Conservation (phyloP, 805 yeast species). For the Metschnikowia chrysomelidarum region DNA sequence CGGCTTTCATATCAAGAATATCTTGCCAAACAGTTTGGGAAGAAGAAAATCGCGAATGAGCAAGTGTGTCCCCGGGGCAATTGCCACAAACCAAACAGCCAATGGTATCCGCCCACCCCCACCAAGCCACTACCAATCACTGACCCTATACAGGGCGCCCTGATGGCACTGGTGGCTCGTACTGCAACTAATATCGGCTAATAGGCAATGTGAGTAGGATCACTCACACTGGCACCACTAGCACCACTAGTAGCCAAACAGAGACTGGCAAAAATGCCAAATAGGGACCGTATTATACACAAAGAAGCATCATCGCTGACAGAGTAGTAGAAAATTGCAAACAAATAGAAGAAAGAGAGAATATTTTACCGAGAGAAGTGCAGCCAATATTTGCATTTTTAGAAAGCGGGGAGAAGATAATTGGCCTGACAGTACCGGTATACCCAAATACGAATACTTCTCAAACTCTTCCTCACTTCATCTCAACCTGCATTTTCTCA, state of each 20-base stretch:
- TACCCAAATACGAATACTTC: constrained; percentile 52
- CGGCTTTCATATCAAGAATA: constrained; percentile 47
- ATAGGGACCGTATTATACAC: constrained; percentile 47
- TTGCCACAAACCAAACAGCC: constrained; percentile 53
- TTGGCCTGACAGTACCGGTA: constrained; percentile 64
- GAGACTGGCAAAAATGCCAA: constrained; percentile 56
- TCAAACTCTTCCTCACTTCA: constrained; percentile 40
- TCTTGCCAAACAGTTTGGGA: constrained; percentile 49
- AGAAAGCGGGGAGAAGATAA: constrained; percentile 56
- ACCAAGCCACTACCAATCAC: constrained; percentile 51
- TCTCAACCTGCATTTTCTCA: constrained; percentile 42
- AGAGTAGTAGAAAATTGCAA: constrained; percentile 58
- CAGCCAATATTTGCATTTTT: constrained; percentile 55
- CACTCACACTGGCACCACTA: constrained; percentile 52
- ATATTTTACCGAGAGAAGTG: constrained; percentile 44
- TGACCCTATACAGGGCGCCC: constrained; percentile 58
- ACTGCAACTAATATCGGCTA: constrained; percentile 46
- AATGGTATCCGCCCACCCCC: constrained; percentile 41
- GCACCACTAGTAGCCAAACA: constrained; percentile 61
- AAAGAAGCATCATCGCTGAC: constrained; percentile 47
- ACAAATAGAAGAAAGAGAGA: constrained; percentile 46
- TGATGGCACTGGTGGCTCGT: constrained; percentile 53
- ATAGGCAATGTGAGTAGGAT: constrained; percentile 41
- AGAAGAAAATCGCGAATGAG: constrained; percentile 38
- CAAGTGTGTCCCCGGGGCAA: constrained; percentile 38